These are phyloP conservation scores for Aspergillus sp. DNA, from an alignment of 2,329 filamentous ascomycete genomes.

Conservation along the genomic window DNA sequence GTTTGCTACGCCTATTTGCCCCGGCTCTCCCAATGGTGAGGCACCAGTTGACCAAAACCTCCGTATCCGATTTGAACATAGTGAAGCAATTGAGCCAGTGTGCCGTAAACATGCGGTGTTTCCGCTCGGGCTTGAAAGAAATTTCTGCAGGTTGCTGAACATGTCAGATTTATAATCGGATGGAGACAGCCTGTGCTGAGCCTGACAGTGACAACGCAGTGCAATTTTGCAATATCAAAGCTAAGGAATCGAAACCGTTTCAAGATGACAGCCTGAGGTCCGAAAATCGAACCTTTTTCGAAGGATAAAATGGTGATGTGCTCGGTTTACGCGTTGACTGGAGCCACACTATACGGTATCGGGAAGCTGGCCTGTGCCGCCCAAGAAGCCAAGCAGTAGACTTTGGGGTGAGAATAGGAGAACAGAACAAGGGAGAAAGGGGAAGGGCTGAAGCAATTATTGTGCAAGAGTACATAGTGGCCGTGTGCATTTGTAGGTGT, in stretches of 20 bases:
- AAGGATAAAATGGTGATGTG: constrained; percentile 5
- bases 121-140: background rate
- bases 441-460: background rate
- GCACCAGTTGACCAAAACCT: background rate
- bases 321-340: constrained; percentile 16
- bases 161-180: background rate
- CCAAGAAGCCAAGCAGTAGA: constrained; percentile 1
- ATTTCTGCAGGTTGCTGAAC: background rate
- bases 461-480: background rate
- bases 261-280: constrained; percentile 7
- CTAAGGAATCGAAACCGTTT: background rate
- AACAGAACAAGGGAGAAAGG: constrained; percentile 6
- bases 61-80: background rate
- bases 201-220: background rate
- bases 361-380: constrained; percentile 5
- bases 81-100: background rate
- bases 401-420: constrained; percentile 13
- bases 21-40: background rate
- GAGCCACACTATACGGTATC: constrained; percentile 16
- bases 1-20: background rate
- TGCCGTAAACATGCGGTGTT: background rate
- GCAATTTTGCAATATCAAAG: background rate
- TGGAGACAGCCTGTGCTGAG: background rate
- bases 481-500: background rate
- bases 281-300: background rate